Evolutionary conservation across 768 basidiomycete genomes (phyloP).

Genomic region (Suillus americanus): DNA sequence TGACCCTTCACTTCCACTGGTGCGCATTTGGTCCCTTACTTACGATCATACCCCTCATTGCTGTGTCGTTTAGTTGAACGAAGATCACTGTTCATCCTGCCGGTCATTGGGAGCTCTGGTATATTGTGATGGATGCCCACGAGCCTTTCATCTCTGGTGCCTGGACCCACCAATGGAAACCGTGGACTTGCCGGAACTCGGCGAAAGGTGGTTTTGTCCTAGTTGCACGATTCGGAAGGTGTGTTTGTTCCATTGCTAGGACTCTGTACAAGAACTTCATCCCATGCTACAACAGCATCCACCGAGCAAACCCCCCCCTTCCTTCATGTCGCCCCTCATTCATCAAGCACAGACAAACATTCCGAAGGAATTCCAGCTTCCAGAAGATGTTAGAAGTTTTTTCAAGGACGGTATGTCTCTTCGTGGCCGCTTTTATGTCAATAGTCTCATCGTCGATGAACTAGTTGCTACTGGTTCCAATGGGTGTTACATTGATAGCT

Average conservation of each 20-base stretch:
- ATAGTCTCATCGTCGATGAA: constrained; percentile 7
- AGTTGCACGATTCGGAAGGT: constrained; percentile 69
- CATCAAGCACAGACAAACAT: constrained; percentile 65
- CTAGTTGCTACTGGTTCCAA: constrained; percentile 76
- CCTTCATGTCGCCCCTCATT: constrained; percentile 72
- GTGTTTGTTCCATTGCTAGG: constrained; percentile 18
- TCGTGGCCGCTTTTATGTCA: constrained; percentile 16
- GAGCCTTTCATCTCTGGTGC: constrained; percentile 96
- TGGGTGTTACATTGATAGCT: constrained; percentile 82
- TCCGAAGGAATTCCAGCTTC: constrained; percentile 83
- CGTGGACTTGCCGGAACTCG: constrained; percentile 76
- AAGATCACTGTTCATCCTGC: constrained; percentile 86
- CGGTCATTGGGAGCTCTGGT: constrained; percentile 81
- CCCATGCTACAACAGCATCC: constrained; percentile 50
- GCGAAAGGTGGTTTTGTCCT: constrained; percentile 78
- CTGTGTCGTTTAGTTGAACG: constrained; percentile 47
- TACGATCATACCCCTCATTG: constrained; percentile 17
- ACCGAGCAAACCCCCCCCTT: constrained; percentile 60
- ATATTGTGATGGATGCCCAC: constrained; percentile 96
- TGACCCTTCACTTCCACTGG: constrained; percentile 35
- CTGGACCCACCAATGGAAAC: constrained; percentile 93
- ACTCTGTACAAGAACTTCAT: constrained; percentile 1
- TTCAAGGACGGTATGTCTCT: constrained; percentile 79
- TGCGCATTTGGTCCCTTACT: constrained; percentile 26
- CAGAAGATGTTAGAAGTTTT: constrained; percentile 76